Base-by-base conservation (phyloP, 106 monocot species). In the Acorus gramineus region DNA sequence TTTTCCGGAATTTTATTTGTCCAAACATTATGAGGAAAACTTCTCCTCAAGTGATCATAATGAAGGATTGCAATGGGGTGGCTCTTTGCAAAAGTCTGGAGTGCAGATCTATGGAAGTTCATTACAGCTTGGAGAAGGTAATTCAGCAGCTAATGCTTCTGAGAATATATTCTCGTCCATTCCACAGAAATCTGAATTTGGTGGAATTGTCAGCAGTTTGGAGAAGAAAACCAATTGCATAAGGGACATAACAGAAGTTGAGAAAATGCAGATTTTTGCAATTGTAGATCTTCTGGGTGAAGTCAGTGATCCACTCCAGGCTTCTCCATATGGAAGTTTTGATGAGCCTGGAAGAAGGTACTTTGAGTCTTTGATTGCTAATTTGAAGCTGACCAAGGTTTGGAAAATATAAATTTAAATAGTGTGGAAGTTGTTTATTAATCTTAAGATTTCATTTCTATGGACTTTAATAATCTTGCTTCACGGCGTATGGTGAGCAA, bases 301-400 rank as follows among this genome's bases (percentile, higher is more conserved):
- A 71, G 73, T 88, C 48, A 67, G 70, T 66, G 73, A 83, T 71
- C 62, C 74, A 70, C 60, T 61, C 44, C 61, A 42, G 72, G 55
- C 76, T 73, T 98, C 88, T 88, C 60, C 71, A 4, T 98, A 88
- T 70, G 77, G 82, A 72, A 89, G 72, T 75, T 81, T 98, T 71
- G 98, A 98, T 79, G 81, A 81, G 76, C 68, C 91, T 73, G 98
- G 83, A 2, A 64, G 92, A 73, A 88, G 88, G 98, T 98, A 91
- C 53, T 68, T 48, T n/a, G n/a, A n/a, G n/a, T n/a, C n/a, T n/a
- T n/a, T 46, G 1, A 4, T 45, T 54, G 51, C 10, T 54, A n/a
- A 66, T 75, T 42, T 57, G 43, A 8, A 53, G 11, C n/a, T 56
- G 42, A 14, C 2, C 54, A 2, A 6, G 4, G 28, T 28, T 28